Evolutionary conservation across 805 yeast genomes (phyloP).

Genomic region (Candida lessepsii): DNA sequence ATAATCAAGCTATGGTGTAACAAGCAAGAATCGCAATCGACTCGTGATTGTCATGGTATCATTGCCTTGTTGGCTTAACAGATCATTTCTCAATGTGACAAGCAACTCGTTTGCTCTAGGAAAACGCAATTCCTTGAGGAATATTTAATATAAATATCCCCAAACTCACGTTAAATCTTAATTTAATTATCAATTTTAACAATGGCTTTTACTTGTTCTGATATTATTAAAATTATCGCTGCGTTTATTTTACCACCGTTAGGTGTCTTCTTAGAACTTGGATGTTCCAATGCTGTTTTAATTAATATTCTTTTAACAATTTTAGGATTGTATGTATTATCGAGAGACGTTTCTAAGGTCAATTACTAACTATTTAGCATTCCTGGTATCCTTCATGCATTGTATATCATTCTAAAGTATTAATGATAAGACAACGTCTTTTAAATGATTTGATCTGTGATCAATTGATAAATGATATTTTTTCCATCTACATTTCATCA

Average conservation of each 20-base stretch:
- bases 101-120: neutral
- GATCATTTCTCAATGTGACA: slow-evolving; percentile 2
- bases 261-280: slow-evolving; percentile 61
- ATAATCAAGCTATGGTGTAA: neutral
- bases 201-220: slow-evolving; percentile 33
- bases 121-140: neutral
- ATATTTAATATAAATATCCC: slow-evolving; percentile 5
- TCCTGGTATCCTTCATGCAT: slow-evolving; percentile 71
- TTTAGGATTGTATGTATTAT: slow-evolving; percentile 43
- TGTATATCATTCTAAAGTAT: slow-evolving; percentile 47
- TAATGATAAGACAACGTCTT: neutral
- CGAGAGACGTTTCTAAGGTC: no score
- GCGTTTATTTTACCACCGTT: slow-evolving; percentile 59
- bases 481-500: no score
- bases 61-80: slow-evolving; percentile 1
- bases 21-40: no score
- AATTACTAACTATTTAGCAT: slow-evolving; percentile 38
- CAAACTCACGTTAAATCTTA: neutral
- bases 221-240: slow-evolving; percentile 49
- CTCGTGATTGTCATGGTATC: neutral
- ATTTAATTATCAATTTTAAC: neutral
- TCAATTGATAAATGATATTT: no score
- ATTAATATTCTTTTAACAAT: slow-evolving; percentile 65
- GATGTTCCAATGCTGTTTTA: slow-evolving; percentile 44
- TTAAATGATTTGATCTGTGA: no score